phyloP scores from a whole-genome alignment of 129 eudicot species.

The Flaveria ramosissima region DNA sequence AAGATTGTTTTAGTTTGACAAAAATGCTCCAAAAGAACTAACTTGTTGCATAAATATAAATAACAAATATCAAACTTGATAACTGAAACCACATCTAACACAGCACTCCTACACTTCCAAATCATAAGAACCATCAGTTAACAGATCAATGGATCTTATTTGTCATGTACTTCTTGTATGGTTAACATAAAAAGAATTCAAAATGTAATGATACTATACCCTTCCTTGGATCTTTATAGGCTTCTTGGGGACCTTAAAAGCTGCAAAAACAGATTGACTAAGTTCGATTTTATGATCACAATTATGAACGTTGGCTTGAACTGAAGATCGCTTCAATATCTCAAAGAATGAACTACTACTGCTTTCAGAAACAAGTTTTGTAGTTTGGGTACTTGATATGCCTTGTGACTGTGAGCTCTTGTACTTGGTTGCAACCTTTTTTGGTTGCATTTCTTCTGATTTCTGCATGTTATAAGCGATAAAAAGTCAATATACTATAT shows the following conservation, averaged over 20 bases:
- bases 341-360: conserved; percentile 60
- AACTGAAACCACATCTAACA: neutral
- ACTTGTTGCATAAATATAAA: neutral
- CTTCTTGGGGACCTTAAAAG: conserved; percentile 68
- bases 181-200: conserved; percentile 3
- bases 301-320: conserved; percentile 34
- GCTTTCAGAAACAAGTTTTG: conserved; percentile 38
- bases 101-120: neutral
- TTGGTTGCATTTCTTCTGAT: conserved; percentile 43
- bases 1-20: too few relatives aligned
- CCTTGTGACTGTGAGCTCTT: conserved; percentile 65
- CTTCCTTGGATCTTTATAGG: conserved; percentile 61
- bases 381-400: conserved; percentile 40
- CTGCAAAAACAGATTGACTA: conserved; percentile 56
- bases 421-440: conserved; percentile 54
- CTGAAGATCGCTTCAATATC: conserved; percentile 59
- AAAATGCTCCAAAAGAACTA: neutral
- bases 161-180: neutral
- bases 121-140: neutral
- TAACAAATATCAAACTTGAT: neutral
- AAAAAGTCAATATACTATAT: neutral
- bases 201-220: conserved; percentile 25
- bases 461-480: conserved; percentile 41
- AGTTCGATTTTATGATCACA: conserved; percentile 44
- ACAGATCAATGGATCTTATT: neutral